These are phyloP conservation scores for Stephania japonica DNA, from an alignment of 164 flowering plant species.

Conservation along the genomic window DNA sequence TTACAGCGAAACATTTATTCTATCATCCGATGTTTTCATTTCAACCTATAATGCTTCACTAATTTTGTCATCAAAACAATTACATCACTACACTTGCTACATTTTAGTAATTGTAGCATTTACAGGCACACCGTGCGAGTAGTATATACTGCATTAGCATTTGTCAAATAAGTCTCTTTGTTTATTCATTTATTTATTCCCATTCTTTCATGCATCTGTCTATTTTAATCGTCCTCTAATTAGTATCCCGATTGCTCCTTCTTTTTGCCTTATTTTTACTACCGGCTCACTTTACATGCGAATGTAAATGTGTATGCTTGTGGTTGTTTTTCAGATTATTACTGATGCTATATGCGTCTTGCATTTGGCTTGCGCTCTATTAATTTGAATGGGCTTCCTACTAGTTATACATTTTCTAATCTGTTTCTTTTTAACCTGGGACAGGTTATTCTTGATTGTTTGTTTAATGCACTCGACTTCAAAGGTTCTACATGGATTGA, in stretches of 20 bases:
- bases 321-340: not conserved
- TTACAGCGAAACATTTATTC: not conserved
- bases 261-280: no score
- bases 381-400: not conserved
- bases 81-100: not conserved
- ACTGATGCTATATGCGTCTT: not conserved
- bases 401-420: not conserved
- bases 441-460: not conserved
- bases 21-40: not conserved
- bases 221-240: not conserved
- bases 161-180: not conserved
- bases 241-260: no score
- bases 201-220: not conserved
- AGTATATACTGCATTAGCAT: not conserved
- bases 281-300: not conserved
- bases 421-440: not conserved
- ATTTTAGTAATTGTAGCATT: not conserved
- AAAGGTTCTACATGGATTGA: not conserved
- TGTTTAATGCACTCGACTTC: not conserved
- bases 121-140: not conserved
- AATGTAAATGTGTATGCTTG: not conserved
- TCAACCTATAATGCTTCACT: not conserved
- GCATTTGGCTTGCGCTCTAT: not conserved
- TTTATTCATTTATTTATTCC: not conserved
- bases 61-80: not conserved